Conservation (phyloP, 306 rosid genomes). For the Trifolium subterraneum region DNA sequence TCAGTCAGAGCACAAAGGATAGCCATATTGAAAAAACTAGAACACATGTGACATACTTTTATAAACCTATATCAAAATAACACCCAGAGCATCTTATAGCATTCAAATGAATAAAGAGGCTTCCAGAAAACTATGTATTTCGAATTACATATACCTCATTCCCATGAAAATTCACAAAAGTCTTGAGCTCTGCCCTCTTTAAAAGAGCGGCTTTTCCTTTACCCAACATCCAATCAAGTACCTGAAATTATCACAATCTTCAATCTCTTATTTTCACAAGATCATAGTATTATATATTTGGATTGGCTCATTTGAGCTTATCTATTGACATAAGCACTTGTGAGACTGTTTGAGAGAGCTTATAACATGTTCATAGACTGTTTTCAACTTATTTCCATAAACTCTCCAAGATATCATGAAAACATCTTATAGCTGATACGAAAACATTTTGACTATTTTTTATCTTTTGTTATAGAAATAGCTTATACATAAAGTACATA, state of each 20-base stretch:
- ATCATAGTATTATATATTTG: background rate
- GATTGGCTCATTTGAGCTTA: background rate
- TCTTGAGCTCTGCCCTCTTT: constrained; percentile 96
- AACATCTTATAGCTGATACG: background rate
- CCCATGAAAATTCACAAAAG: constrained; percentile 95
- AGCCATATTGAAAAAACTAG: background rate
- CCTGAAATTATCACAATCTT: constrained; percentile 53
- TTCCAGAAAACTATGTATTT: no score
- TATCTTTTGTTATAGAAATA: background rate
- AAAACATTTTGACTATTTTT: background rate
- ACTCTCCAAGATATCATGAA: background rate
- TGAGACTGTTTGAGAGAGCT: background rate
- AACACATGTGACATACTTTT: background rate
- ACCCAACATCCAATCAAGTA: constrained; percentile 96
- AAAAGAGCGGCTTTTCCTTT: constrained; percentile 94
- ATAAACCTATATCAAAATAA: constrained; percentile 26
- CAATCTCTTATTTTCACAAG: background rate
- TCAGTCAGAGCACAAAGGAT: constrained; percentile 37
- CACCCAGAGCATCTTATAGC: constrained; percentile 19
- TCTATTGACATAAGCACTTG: background rate
- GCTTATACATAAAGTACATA: background rate
- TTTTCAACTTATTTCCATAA: background rate
- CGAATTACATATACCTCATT: constrained; percentile 71
- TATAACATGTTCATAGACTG: background rate
- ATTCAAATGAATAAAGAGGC: constrained; percentile 35